Conservation (phyloP, 2,329 filamentous ascomycete species). For the Phyllachora maydis region DNA sequence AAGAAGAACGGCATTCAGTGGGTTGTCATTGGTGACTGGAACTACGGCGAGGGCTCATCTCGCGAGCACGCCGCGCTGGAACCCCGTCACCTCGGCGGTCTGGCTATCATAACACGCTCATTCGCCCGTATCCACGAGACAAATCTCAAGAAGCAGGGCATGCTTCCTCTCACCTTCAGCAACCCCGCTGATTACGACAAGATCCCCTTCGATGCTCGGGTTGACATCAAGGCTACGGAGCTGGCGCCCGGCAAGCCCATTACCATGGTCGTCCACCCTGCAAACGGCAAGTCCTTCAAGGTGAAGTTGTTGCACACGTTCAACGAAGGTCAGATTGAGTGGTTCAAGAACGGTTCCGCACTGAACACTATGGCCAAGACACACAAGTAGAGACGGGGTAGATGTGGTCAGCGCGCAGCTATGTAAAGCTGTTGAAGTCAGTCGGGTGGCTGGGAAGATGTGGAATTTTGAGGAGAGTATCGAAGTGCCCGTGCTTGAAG, state of each 20-base stretch:
- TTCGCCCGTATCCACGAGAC: constrained; percentile 99
- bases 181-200: constrained; percentile 96
- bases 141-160: constrained; percentile 99
- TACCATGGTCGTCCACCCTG: constrained; percentile 80
- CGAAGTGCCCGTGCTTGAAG: too few relatives aligned
- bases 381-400: too few relatives aligned
- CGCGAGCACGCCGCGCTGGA: constrained; percentile 97
- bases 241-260: constrained; percentile 84
- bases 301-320: constrained; percentile 83
- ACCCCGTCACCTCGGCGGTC: constrained; percentile 87
- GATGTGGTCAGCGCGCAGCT: too few relatives aligned
- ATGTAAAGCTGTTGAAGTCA: too few relatives aligned
- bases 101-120: constrained; percentile 86
- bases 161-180: constrained; percentile 92
- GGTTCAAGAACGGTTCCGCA: constrained; percentile 96
- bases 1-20: constrained; percentile 92
- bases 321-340: constrained; percentile 94
- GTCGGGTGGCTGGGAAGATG: too few relatives aligned
- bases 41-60: constrained; percentile 94
- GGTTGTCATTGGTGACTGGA: constrained; percentile 98
- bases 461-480: too few relatives aligned
- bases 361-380: constrained; percentile 95
- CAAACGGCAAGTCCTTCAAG: constrained; percentile 63
- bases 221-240: constrained; percentile 78
- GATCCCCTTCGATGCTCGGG: constrained; percentile 78